Conservation (phyloP, 768 basidiomycete genomes). For the Leccinum barrowsii region DNA sequence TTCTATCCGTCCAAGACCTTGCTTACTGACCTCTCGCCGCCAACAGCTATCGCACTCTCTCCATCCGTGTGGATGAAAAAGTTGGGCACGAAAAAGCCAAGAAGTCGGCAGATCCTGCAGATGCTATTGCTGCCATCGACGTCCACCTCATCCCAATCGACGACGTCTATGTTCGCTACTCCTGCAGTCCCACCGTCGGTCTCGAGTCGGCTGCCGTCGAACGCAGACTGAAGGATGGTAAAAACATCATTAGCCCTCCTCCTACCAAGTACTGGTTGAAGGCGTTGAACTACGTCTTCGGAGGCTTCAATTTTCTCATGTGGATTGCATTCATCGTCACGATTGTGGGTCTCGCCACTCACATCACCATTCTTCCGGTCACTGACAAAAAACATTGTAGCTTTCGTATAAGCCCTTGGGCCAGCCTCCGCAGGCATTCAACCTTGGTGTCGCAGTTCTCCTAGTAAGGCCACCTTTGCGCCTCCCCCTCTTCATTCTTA, state of each 20-base stretch:
- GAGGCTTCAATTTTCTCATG: slow-evolving; percentile 57
- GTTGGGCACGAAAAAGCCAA: slow-evolving; percentile 15
- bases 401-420: slow-evolving; percentile 53
- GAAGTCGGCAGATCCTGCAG: slow-evolving; percentile 31
- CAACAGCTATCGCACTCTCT: slow-evolving; percentile 42
- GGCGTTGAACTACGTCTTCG: slow-evolving; percentile 50
- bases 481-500: background rate
- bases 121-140: slow-evolving; percentile 44
- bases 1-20: background rate
- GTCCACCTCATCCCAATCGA: slow-evolving; percentile 42
- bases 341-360: slow-evolving; percentile 28
- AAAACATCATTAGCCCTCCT: slow-evolving; percentile 49
- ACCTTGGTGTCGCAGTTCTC: slow-evolving; percentile 51
- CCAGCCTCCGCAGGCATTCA: slow-evolving; percentile 38
- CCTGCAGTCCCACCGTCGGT: slow-evolving; percentile 40
- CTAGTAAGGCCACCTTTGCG: slow-evolving; percentile 34
- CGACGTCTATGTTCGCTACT: slow-evolving; percentile 43
- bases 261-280: slow-evolving; percentile 48
- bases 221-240: slow-evolving; percentile 37
- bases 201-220: slow-evolving; percentile 45
- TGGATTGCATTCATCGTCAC: slow-evolving; percentile 52
- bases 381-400: slow-evolving; percentile 28
- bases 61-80: slow-evolving; percentile 39
- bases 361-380: background rate
- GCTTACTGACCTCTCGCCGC: background rate